These are phyloP conservation scores for Oryza meridionalis DNA, from an alignment of 176 grass and related monocot species.

Conservation along the genomic window DNA sequence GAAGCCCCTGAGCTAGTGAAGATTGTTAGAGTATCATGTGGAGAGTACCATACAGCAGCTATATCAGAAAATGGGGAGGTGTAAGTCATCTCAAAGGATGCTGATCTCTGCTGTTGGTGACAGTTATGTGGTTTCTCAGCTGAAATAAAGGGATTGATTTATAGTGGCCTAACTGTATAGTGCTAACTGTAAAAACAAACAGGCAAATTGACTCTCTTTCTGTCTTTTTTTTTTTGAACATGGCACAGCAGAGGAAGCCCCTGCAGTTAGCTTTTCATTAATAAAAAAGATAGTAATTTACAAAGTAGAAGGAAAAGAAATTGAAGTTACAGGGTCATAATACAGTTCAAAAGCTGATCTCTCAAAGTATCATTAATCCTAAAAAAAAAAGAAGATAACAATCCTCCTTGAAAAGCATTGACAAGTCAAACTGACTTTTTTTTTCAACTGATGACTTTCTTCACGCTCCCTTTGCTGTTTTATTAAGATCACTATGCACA, in stretches of 20 bases:
- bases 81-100: slow-evolving; percentile 81
- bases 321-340: too few relatives aligned
- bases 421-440: not conserved
- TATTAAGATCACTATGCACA: not conserved
- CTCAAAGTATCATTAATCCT: too few relatives aligned
- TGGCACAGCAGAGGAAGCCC: too few relatives aligned
- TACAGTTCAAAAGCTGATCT: too few relatives aligned
- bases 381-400: too few relatives aligned
- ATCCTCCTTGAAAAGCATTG: too few relatives aligned
- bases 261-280: too few relatives aligned
- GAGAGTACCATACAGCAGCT: slow-evolving; percentile 97
- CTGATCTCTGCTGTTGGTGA: slow-evolving; percentile 56
- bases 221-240: too few relatives aligned
- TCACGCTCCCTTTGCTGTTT: not conserved
- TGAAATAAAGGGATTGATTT: slow-evolving; percentile 43
- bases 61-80: slow-evolving; percentile 90
- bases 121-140: slow-evolving; percentile 50
- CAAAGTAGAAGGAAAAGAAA: too few relatives aligned
- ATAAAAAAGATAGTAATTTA: too few relatives aligned
- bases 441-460: not conserved
- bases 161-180: slow-evolving; percentile 26
- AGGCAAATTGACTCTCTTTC: not conserved
- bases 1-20: slow-evolving; percentile 90
- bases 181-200: slow-evolving; percentile 24
- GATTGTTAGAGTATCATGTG: slow-evolving; percentile 79